Conservation (phyloP, 805 yeast species). For the Metschnikowia corniflorae region DNA sequence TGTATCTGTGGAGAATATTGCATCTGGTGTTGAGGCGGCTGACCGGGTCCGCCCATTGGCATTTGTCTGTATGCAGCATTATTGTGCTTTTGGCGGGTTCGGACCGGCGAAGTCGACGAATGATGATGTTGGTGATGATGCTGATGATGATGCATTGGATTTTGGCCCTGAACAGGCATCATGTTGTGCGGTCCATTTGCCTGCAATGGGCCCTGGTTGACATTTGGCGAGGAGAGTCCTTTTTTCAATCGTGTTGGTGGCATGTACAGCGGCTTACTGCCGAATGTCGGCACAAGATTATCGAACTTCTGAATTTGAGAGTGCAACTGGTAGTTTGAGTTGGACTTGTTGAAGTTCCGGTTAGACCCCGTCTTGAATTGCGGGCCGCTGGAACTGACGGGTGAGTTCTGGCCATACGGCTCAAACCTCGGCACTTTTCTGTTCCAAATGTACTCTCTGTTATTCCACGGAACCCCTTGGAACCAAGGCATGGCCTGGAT, state of each 20-base stretch:
- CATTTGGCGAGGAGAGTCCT: not conserved
- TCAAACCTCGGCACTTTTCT: slow-evolving; percentile 28
- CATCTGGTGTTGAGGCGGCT: not conserved
- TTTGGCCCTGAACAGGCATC: not conserved
- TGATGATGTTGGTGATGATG: not conserved
- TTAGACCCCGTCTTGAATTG: slow-evolving; percentile 34
- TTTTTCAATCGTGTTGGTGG: slow-evolving; percentile 35
- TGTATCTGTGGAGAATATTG: not conserved
- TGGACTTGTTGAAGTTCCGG: slow-evolving; percentile 35
- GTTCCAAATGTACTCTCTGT: slow-evolving; percentile 37
- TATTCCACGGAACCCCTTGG: slow-evolving; percentile 38
- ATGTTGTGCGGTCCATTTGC: not conserved
- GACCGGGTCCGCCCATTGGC: slow-evolving; percentile 1
- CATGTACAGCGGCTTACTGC: slow-evolving; percentile 28
- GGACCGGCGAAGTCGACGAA: not conserved
- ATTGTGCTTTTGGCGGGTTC: slow-evolving; percentile 2
- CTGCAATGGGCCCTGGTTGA: not conserved
- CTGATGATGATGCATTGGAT: not conserved
- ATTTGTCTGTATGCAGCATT: slow-evolving; percentile 5
- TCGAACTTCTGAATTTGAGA: slow-evolving; percentile 36
- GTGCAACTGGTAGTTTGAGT: slow-evolving; percentile 37
- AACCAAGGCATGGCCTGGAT: slow-evolving; percentile 37
- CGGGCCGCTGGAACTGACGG: slow-evolving; percentile 16
- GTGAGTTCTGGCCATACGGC: slow-evolving; percentile 16
- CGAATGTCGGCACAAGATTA: slow-evolving; percentile 31